Conservation (phyloP, 2,329 filamentous ascomycete species). For the Metarhizium album region DNA sequence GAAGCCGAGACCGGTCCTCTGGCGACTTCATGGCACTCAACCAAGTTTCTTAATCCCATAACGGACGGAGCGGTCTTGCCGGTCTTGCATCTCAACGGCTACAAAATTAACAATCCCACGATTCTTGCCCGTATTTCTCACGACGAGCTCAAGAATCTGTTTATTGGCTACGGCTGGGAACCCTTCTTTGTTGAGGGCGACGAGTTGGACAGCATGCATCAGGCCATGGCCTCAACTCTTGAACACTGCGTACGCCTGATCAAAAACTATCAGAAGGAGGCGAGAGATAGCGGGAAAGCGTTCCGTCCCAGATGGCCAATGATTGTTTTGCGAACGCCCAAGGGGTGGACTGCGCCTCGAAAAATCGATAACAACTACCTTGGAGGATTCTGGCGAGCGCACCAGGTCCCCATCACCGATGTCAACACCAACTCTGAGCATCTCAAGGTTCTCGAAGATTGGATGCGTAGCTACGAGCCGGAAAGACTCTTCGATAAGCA, state of each 20-base stretch:
- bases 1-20: constrained; percentile 74
- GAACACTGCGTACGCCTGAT: constrained; percentile 65
- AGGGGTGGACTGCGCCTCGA: constrained; percentile 69
- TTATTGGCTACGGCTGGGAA: constrained; percentile 66
- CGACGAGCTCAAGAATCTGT: constrained; percentile 58
- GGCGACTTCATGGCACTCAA: constrained; percentile 73
- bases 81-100: constrained; percentile 69
- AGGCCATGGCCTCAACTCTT: constrained; percentile 69
- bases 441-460: constrained; percentile 58
- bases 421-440: constrained; percentile 54
- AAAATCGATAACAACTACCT: constrained; percentile 61
- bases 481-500: constrained; percentile 57
- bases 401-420: constrained; percentile 68
- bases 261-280: constrained; percentile 56
- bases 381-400: constrained; percentile 68
- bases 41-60: constrained; percentile 71
- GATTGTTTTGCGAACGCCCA: constrained; percentile 66
- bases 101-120: constrained; percentile 78
- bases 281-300: constrained; percentile 57
- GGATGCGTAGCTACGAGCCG: constrained; percentile 69
- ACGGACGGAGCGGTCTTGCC: constrained; percentile 69
- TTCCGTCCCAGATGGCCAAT: constrained; percentile 68
- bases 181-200: constrained; percentile 73
- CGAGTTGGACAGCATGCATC: constrained; percentile 65
- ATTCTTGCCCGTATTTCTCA: constrained; percentile 63